These are phyloP conservation scores for Termitomyces titanicus DNA, from an alignment of 768 basidiomycete genomes.

Conservation along the genomic window DNA sequence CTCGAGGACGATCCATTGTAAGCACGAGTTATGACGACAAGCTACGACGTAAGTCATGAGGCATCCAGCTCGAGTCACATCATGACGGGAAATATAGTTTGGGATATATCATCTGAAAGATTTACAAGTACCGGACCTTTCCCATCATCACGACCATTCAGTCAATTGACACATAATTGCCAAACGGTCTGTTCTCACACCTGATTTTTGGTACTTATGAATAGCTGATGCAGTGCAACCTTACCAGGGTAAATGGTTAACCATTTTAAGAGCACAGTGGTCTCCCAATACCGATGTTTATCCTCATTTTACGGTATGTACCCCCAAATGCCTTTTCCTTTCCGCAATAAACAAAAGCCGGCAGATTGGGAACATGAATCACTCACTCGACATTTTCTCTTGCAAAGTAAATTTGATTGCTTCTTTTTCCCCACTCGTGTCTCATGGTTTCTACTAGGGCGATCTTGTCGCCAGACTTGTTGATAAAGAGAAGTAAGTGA, in stretches of 20 bases:
- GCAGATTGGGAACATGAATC: constrained; percentile 78
- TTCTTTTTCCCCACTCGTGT: neutral
- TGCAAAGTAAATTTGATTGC: constrained; percentile 48
- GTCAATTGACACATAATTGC: constrained; percentile 65
- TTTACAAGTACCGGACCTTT: constrained; percentile 48
- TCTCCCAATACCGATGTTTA: constrained; percentile 72
- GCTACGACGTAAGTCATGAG: constrained; percentile 53
- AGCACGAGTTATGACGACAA: constrained; percentile 85
- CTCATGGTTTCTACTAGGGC: constrained; percentile 45
- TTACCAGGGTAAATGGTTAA: constrained; percentile 75
- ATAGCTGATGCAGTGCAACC: neutral
- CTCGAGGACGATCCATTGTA: constrained; percentile 71
- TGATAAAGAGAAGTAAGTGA: constrained; percentile 49
- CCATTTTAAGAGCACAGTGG: constrained; percentile 77
- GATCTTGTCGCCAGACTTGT: constrained; percentile 62
- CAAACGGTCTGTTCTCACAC: constrained; percentile 57
- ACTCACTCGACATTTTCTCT: constrained; percentile 70
- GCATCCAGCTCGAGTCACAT: neutral
- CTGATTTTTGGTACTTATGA: neutral
- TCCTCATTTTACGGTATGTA: constrained; percentile 76
- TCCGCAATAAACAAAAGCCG: neutral
- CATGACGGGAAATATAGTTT: constrained; percentile 46
- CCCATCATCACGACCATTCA: constrained; percentile 61
- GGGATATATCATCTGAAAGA: constrained; percentile 60
- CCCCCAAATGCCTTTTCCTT: neutral